A percentile compares a stretch with the other conserved stretches of the same genome.
Conservation (phyloP, 2,329 filamentous ascomycete genomes). For the Chaetomiaceae sp. region DNA sequence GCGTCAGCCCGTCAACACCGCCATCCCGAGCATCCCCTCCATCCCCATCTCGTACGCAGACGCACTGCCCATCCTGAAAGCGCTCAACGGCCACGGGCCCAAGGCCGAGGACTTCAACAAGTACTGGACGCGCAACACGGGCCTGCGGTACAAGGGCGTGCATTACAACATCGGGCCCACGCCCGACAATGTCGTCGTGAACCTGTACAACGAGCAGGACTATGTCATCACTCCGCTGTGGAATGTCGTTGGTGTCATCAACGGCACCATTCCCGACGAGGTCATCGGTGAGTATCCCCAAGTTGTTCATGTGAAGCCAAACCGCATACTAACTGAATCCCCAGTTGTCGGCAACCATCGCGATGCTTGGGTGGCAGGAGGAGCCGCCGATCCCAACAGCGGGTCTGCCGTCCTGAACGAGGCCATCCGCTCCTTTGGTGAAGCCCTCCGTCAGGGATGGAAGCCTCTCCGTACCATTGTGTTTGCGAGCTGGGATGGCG, state of each 20-base stretch:
- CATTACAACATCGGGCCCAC: slow-evolving; percentile 82
- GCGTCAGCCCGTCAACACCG: slow-evolving; percentile 63
- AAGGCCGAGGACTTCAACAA: slow-evolving; percentile 68
- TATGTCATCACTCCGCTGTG: slow-evolving; percentile 79
- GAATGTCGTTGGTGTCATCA: slow-evolving; percentile 91
- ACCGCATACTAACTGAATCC: background rate
- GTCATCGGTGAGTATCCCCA: slow-evolving; percentile 50
- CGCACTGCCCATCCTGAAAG: slow-evolving; percentile 79
- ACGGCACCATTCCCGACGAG: slow-evolving; percentile 78
- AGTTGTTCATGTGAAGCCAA: background rate
- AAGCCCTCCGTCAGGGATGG: slow-evolving; percentile 68
- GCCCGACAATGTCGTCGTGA: slow-evolving; percentile 65
- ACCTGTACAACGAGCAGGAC: slow-evolving; percentile 73
- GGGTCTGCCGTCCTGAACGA: slow-evolving; percentile 78
- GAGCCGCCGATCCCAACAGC: slow-evolving; percentile 76
- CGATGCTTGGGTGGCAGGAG: slow-evolving; percentile 80
- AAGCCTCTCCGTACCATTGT: slow-evolving; percentile 86
- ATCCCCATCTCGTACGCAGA: slow-evolving; percentile 86
- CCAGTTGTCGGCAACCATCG: slow-evolving; percentile 74
- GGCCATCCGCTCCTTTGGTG: slow-evolving; percentile 68
- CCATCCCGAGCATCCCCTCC: slow-evolving; percentile 82
- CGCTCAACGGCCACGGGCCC: slow-evolving; percentile 84
- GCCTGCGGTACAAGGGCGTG: slow-evolving; percentile 74
- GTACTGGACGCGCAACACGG: slow-evolving; percentile 65
- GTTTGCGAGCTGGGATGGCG: slow-evolving; percentile 77